phyloP scores from a whole-genome alignment of 352 stramenopile genomes.

The Plasmopara viticola region DNA sequence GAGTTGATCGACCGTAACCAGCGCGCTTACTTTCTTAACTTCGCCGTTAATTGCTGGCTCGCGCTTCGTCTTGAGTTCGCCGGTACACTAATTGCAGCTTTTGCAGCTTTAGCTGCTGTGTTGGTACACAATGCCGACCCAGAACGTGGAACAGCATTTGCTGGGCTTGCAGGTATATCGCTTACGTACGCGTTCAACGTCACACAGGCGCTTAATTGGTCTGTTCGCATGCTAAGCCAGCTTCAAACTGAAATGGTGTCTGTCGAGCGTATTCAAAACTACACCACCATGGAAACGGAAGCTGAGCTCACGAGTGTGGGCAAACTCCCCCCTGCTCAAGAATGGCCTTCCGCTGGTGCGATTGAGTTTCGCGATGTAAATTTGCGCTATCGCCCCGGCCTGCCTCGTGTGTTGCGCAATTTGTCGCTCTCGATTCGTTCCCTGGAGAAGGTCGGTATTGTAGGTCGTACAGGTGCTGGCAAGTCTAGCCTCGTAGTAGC shows the following conservation, averaged over 20 bases:
- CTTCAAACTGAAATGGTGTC: constrained; percentile 77
- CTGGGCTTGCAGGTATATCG: constrained; percentile 58
- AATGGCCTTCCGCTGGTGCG: constrained; percentile 79
- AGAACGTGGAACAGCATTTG: constrained; percentile 35
- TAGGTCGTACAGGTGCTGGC: constrained; percentile 80
- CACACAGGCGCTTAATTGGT: constrained; percentile 74
- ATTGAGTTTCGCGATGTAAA: constrained; percentile 87
- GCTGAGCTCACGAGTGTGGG: constrained; percentile 88
- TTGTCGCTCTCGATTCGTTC: constrained; percentile 76
- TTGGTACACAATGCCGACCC: constrained; percentile 40
- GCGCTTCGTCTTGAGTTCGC: constrained; percentile 68
- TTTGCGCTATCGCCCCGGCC: constrained; percentile 81
- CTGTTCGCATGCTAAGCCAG: constrained; percentile 66
- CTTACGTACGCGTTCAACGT: constrained; percentile 78
- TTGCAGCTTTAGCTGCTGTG: constrained; percentile 47
- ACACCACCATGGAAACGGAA: constrained; percentile 53
- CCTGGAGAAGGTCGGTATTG: constrained; percentile 83
- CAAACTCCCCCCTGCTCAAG: constrained; percentile 37
- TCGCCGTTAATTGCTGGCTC: constrained; percentile 70
- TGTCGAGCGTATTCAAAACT: constrained; percentile 70
- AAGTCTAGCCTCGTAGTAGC: constrained; percentile 89
- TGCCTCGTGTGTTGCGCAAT: constrained; percentile 53
- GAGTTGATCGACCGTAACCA: constrained; percentile 58
- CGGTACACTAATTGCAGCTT: constrained; percentile 53
- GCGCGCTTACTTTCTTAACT: constrained; percentile 70